phyloP scores from a whole-genome alignment of 805 yeast species.

The Starmerella sp. region DNA sequence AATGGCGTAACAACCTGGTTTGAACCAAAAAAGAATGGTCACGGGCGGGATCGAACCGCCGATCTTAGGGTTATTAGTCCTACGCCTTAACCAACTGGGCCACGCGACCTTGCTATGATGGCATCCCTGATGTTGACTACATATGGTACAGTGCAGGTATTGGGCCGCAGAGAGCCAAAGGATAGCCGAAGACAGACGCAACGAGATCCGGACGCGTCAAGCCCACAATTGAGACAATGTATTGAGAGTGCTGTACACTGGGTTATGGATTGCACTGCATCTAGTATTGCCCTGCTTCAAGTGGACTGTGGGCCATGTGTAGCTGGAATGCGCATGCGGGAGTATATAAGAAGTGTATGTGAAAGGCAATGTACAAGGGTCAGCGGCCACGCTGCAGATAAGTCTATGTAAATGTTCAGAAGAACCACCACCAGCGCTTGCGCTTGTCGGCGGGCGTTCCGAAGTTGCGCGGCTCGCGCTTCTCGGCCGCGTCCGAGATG shows the following conservation, averaged over 20 bases:
- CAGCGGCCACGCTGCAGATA: no score
- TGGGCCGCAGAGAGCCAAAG: no score
- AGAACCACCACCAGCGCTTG: constrained; percentile 11
- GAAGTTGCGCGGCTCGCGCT: constrained; percentile 2
- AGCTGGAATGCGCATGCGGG: no score
- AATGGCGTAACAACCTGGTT: background rate
- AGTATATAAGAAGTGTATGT: no score
- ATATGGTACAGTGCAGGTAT: background rate
- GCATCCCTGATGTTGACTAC: background rate
- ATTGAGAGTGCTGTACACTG: no score
- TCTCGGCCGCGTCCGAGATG: background rate
- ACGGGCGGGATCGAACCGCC: constrained; percentile 36
- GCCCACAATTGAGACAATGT: no score
- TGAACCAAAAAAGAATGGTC: constrained; percentile 20
- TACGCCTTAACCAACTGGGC: constrained; percentile 54
- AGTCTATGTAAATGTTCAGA: background rate
- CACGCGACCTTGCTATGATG: constrained; percentile 34
- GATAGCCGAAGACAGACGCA: no score
- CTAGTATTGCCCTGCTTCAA: no score
- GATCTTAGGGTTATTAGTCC: constrained; percentile 46
- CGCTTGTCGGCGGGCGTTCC: constrained; percentile 3
- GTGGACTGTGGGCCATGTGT: no score
- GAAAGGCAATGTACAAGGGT: no score
- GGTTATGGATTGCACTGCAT: no score
- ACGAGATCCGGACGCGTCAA: no score